phyloP scores from a whole-genome alignment of 1,139 yeast species.

The Spathaspora sp. region DNA sequence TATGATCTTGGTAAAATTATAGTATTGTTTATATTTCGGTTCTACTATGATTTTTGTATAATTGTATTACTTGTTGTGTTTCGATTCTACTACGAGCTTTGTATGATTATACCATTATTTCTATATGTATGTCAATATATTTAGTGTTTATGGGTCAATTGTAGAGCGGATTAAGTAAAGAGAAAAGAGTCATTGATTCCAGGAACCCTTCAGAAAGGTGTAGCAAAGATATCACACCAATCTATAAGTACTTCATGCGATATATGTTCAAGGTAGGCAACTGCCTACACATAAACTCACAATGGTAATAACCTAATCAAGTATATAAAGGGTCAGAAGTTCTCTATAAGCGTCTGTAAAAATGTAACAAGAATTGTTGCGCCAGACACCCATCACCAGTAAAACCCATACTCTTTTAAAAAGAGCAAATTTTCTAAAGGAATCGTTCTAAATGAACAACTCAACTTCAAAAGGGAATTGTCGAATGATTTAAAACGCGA shows the following conservation, averaged over 20 bases:
- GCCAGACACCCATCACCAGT: slow-evolving; percentile 64
- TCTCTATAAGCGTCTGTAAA: slow-evolving; percentile 45
- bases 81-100: no score
- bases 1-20: not conserved
- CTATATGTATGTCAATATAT: not conserved
- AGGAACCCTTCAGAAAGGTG: no score
- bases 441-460: slow-evolving; percentile 30
- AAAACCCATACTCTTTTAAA: slow-evolving; percentile 46
- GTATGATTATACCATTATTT: not conserved
- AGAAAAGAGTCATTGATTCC: no score
- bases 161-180: no score
- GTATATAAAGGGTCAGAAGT: slow-evolving; percentile 40
- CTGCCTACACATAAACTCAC: no score
- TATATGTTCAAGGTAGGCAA: no score
- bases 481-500: slow-evolving; percentile 46
- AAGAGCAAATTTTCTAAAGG: slow-evolving; percentile 34
- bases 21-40: not conserved
- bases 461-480: slow-evolving; percentile 51
- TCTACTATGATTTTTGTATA: no score
- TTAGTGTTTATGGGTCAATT: not conserved
- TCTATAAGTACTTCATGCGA: no score
- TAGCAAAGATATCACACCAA: no score
- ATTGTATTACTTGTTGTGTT: no score
- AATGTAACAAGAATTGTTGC: slow-evolving; percentile 60
- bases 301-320: not conserved